These are phyloP conservation scores for Cladosporium austrohemisphaericum DNA, from an alignment of 2,329 filamentous ascomycete genomes.

Conservation along the genomic window DNA sequence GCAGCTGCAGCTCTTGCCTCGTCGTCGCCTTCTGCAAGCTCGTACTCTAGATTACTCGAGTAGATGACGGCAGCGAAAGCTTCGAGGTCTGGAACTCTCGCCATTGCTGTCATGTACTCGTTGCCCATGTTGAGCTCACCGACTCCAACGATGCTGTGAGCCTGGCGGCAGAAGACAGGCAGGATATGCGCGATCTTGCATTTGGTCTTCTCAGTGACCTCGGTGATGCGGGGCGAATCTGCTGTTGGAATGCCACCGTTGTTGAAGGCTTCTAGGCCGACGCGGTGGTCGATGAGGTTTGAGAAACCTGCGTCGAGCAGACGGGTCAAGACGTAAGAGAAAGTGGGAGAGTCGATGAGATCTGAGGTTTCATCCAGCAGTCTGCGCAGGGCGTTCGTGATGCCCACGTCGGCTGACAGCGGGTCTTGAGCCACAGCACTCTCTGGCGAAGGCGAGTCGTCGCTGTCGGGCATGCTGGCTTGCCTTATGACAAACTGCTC, in stretches of 20 bases:
- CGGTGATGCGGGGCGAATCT: conserved; percentile 53
- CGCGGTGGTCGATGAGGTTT: conserved; percentile 75
- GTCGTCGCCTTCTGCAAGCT: conserved; percentile 36
- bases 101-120: conserved; percentile 61
- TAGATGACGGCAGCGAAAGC: conserved; percentile 85
- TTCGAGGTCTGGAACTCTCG: conserved; percentile 70
- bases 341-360: conserved; percentile 88
- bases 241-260: conserved; percentile 35
- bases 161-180: conserved; percentile 85
- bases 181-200: conserved; percentile 84
- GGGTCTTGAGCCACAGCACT: conserved; percentile 17
- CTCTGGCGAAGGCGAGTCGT: conserved; percentile 27
- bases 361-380: conserved; percentile 95
- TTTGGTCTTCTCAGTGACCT: conserved; percentile 34
- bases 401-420: conserved; percentile 26
- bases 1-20: neutral
- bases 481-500: conserved; percentile 82
- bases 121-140: conserved; percentile 56
- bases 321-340: conserved; percentile 78
- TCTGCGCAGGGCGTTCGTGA: conserved; percentile 62
- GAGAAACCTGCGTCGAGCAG: conserved; percentile 86
- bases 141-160: conserved; percentile 76
- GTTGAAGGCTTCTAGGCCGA: conserved; percentile 76
- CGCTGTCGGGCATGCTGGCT: conserved; percentile 64
- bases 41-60: conserved; percentile 69